Evolutionary conservation across 2,329 filamentous ascomycete species (phyloP).

Genomic region (Penicillium janthinellum): DNA sequence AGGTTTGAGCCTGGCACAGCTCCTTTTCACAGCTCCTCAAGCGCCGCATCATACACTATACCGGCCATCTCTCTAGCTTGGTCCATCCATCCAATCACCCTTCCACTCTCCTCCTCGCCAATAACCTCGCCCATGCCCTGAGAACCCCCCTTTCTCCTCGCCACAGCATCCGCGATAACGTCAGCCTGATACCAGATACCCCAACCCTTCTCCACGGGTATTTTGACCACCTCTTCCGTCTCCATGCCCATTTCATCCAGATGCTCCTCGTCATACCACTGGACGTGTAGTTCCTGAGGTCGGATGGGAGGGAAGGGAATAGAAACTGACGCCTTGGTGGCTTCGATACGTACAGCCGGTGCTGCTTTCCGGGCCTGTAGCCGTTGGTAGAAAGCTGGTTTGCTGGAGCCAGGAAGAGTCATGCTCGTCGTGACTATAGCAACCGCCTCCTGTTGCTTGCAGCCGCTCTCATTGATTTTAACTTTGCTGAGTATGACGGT

Average conservation of each 20-base stretch:
- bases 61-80: conserved; percentile 20
- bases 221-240: conserved; percentile 27
- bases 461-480: conserved; percentile 10
- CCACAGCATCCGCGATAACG: conserved; percentile 27
- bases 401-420: conserved; percentile 22
- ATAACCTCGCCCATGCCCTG: conserved; percentile 16
- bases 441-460: not conserved
- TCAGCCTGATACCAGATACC: conserved; percentile 36
- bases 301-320: conserved; percentile 31
- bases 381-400: conserved; percentile 25
- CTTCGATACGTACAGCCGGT: conserved; percentile 29
- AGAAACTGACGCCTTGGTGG: conserved; percentile 29
- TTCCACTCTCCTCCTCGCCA: conserved; percentile 21
- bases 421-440: conserved; percentile 24
- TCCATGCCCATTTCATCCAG: conserved; percentile 29
- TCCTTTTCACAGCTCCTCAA: conserved; percentile 6
- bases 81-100: conserved; percentile 28
- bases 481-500: conserved; percentile 30
- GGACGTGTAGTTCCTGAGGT: conserved; percentile 28
- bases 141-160: conserved; percentile 3
- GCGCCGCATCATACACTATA: conserved; percentile 20
- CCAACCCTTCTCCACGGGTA: conserved; percentile 29
- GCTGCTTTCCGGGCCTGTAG: conserved; percentile 23
- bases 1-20: not conserved
- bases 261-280: conserved; percentile 29